These are phyloP conservation scores for Sphenostylis stenocarpa DNA, from an alignment of 306 rosid species.

Conservation along the genomic window DNA sequence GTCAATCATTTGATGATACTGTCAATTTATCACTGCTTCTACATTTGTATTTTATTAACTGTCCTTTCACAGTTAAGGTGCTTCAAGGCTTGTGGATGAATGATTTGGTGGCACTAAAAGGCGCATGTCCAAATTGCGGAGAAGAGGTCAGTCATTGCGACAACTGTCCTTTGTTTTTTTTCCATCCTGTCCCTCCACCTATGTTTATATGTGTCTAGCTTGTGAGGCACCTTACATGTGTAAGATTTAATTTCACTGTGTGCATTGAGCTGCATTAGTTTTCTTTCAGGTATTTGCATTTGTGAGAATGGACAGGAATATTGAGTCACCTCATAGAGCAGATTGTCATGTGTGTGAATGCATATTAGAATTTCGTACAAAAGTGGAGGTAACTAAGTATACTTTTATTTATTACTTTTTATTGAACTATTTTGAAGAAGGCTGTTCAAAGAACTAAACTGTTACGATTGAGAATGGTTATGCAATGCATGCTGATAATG, in stretches of 20 bases:
- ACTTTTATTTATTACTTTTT: neutral
- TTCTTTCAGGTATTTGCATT: conserved; percentile 88
- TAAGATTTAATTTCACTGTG: conserved; percentile 2
- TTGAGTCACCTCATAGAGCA: conserved; percentile 79
- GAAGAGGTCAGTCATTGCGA: conserved; percentile 67
- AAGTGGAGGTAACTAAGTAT: conserved; percentile 67
- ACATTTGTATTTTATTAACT: neutral
- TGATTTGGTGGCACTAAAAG: conserved; percentile 79
- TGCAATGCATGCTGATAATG: neutral
- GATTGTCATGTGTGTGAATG: conserved; percentile 86
- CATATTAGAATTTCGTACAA: conserved; percentile 76
- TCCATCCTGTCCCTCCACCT: neutral
- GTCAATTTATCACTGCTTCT: neutral
- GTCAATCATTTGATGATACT: neutral
- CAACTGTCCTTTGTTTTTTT: neutral
- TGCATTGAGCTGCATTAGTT: conserved; percentile 21
- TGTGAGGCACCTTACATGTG: neutral
- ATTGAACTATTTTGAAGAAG: conserved; percentile 1
- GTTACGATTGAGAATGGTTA: neutral
- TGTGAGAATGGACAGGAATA: conserved; percentile 58
- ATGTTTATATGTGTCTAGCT: conserved; percentile 11
- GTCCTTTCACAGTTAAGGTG: conserved; percentile 60
- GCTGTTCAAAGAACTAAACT: neutral
- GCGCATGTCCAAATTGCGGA: conserved; percentile 90
- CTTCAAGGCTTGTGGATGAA: conserved; percentile 85